Evolutionary conservation across 78 protist genomes (phyloP), one percentile per base, ranked within the genome.

Genomic region (Dictyostelium citrinum): DNA sequence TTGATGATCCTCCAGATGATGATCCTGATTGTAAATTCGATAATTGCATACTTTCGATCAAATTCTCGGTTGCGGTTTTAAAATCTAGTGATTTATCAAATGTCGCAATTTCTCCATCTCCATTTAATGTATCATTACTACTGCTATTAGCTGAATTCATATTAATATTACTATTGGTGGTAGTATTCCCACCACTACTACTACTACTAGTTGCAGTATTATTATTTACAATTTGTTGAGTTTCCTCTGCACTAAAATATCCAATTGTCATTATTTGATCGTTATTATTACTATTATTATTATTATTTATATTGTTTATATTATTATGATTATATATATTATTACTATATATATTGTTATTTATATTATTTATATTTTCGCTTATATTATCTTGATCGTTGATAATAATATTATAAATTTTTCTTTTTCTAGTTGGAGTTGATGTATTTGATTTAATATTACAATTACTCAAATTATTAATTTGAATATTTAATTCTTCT

Each of bases 221-320:
- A 70, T 12, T 70, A 70, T 33, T 33, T 5, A 70, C 22, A 27
- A 77, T 45, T 24, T 77, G 67, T 27, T 77, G 60, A 37, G 82
- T 77, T 77, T 77, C 82, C 11, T 77, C 82, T 11, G 82, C 82
- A 9, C 55, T 37, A 74, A 39, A 74, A 46, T 77, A 77, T 22
- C 82, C 82, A 58, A 77, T 77, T 77, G 39, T 70, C 77, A 70
- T 70, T 70, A 7, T 70, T 16, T 70, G 35, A 33, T 70, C 17
- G 35, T 24, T 64, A 64, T 64, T 61, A 10, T 24, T 61, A 24
- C 24, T 61, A 24, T 61, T 61, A 10, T 61, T 61, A 24, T 61
- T 61, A 24, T 61, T 55, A 55, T 55, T 55, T 20, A 20, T 55
- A 20, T 55, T 55, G 5, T 49, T 49, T 16, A 9, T 43, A 43